phyloP scores from a whole-genome alignment of 306 rosid genomes.

The Sesbania bispinosa region DNA sequence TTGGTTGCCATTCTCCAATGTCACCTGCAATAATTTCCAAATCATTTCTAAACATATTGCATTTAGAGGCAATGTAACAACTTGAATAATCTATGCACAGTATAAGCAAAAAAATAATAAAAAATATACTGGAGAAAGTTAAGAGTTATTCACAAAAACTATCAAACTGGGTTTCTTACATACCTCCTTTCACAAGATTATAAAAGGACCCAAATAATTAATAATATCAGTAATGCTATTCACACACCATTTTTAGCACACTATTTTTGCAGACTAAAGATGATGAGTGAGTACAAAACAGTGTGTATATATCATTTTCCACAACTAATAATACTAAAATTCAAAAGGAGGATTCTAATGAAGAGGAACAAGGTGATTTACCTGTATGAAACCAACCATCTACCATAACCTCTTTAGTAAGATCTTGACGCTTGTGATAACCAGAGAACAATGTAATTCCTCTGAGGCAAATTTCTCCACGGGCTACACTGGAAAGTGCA shows the following conservation, averaged over 20 bases:
- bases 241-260: too few relatives aligned
- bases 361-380: slow-evolving; percentile 24
- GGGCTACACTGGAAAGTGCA: slow-evolving; percentile 64
- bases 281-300: too few relatives aligned
- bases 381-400: slow-evolving; percentile 99
- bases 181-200: not conserved
- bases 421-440: slow-evolving; percentile 80
- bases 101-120: not conserved
- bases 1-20: slow-evolving; percentile 90
- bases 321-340: too few relatives aligned
- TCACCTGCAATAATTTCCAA: slow-evolving; percentile 60
- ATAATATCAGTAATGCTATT: too few relatives aligned
- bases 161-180: not conserved
- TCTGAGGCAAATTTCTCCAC: slow-evolving; percentile 85
- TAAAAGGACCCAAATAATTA: too few relatives aligned
- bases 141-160: not conserved
- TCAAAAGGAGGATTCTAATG: too few relatives aligned
- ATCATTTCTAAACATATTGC: not conserved
- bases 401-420: slow-evolving; percentile 65
- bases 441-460: slow-evolving; percentile 76
- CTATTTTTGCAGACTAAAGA: too few relatives aligned
- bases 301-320: too few relatives aligned
- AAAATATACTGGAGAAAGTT: not conserved
- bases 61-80: not conserved
- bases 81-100: not conserved